Base-by-base conservation (phyloP, 2,329 filamentous ascomycete species). In the Fusarium sp. region DNA sequence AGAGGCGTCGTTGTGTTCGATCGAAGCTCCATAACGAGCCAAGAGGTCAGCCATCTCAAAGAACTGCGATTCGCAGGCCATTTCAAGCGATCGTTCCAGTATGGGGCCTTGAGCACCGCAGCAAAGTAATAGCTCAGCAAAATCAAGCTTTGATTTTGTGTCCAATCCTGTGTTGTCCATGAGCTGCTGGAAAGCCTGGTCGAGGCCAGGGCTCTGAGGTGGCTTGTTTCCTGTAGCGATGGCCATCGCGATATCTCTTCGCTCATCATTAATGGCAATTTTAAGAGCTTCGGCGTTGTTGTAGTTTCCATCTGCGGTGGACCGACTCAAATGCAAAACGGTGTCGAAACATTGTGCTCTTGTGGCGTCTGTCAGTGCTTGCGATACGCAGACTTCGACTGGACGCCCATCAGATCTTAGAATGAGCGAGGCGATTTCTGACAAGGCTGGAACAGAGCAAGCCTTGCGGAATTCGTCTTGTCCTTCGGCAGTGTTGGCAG, bases 41-140 rank as follows among this genome's bases (percentile, higher is more conserved):
- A 90, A 77, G n/a, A 89, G 77, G 37, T 77, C 78, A 4, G 86
- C 83, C 83, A 89, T 85, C 39, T 87, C 85, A 57, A 84, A 80
- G 62, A 85, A 88, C 42, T 84, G 83, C 3, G 80, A 80, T 9
- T 81, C 78, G 52, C 83, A 84, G 1, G 86, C 84, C 31, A 83
- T 78, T 9, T 84, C 76, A 2, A 89, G 77, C 0, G 84, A 85
- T 29, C 79, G 76, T 1, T 85, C 81, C 2, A 87, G 77, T 2
- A 80, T 77, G 16, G 86, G 83, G 3, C 88, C 88, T 15, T 81
- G 78, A 2, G 87, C 87, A 0, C 88, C 88, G 2, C 85, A 87
- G 54, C 87, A 89, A 3, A 91, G 79, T 3, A 91, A 73, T 5
- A 88, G 77, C 71, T 90, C 87, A 0, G 85, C 80, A 64, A 90